A percentile compares a stretch with the other conserved stretches of the same genome.
These are phyloP conservation scores for Dictyostelium capitatum DNA, from an alignment of 78 protist species.

Conservation along the genomic window DNA sequence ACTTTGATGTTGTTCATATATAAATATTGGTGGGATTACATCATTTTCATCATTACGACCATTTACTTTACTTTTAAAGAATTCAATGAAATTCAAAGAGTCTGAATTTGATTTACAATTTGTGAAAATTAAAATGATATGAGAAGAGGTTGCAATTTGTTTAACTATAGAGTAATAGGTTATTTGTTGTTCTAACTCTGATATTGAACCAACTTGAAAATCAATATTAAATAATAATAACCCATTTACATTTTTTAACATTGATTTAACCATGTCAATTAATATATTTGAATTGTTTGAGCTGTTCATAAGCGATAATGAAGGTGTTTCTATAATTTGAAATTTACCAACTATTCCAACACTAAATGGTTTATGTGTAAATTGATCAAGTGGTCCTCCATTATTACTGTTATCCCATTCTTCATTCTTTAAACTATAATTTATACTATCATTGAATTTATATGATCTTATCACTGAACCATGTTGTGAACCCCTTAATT, in stretches of 20 bases:
- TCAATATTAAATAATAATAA: not conserved
- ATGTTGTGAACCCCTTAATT: not conserved
- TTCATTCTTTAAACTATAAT: not conserved
- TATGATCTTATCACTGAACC: conserved; percentile 3
- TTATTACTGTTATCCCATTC: not conserved
- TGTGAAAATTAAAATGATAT: not conserved
- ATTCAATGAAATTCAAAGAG: not conserved
- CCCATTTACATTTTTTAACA: not conserved
- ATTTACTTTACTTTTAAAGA: not conserved
- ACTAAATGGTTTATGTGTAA: conserved; percentile 1
- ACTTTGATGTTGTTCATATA: not conserved
- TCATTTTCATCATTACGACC: not conserved
- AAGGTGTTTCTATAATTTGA: conserved; percentile 16
- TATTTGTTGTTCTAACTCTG: not conserved
- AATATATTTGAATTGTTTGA: not conserved
- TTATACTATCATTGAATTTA: conserved; percentile 4
- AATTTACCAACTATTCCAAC: not conserved
- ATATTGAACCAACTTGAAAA: not conserved
- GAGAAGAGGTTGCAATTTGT: not conserved
- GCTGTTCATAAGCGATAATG: not conserved
- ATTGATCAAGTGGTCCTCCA: not conserved
- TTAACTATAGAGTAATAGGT: not conserved
- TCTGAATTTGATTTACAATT: not conserved
- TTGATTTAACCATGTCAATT: not conserved
- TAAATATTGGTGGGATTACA: conserved; percentile 6